Conservation (phyloP, 148 eudicot species). For the Vaccinium macrocarpon region DNA sequence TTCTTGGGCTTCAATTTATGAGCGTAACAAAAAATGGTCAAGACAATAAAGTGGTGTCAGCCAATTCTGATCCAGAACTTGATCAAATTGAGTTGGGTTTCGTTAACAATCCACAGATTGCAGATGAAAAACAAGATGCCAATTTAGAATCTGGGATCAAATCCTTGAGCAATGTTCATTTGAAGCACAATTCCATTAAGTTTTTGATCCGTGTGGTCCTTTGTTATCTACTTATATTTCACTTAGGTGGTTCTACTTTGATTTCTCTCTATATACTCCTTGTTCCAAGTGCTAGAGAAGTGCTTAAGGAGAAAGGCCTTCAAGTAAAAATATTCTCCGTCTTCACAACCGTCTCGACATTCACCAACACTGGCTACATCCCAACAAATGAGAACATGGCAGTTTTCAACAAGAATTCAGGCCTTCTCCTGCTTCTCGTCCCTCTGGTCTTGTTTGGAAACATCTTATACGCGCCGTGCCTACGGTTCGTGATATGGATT, state of each 20-base stretch:
- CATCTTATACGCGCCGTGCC: constrained; percentile 46
- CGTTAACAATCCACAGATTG: not conserved
- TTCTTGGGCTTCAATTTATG: constrained; percentile 38
- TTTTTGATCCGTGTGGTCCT: constrained; percentile 31
- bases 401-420: constrained; percentile 55
- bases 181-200: constrained; percentile 41
- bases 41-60: not conserved
- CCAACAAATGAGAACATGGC: constrained; percentile 80
- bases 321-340: constrained; percentile 34
- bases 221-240: constrained; percentile 34
- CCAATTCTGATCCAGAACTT: not conserved
- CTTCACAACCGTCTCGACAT: constrained; percentile 55
- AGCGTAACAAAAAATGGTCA: not conserved
- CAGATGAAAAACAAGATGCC: not conserved
- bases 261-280: constrained; percentile 26
- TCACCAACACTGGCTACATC: constrained; percentile 61
- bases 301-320: constrained; percentile 49
- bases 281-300: constrained; percentile 39
- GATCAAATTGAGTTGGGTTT: constrained; percentile 15
- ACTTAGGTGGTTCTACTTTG: constrained; percentile 35
- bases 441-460: constrained; percentile 64
- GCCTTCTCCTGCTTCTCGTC: constrained; percentile 52
- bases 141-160: constrained; percentile 3
- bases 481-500: constrained; percentile 38
- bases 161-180: not conserved